Evolutionary conservation across 2,329 filamentous ascomycete genomes (phyloP).

Genomic region (Phoma sp.): DNA sequence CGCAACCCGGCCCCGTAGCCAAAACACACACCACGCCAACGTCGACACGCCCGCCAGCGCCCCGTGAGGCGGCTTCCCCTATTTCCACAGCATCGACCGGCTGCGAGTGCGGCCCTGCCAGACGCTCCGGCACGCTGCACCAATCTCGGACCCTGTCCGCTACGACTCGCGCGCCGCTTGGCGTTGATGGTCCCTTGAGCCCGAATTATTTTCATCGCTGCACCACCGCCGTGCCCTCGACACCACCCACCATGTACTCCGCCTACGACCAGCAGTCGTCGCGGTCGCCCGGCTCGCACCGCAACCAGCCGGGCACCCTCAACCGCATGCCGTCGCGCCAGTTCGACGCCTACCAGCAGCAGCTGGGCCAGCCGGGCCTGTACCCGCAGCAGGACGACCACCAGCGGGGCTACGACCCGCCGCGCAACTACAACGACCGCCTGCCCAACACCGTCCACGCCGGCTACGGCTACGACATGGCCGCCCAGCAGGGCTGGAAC

Average conservation of each 20-base stretch:
- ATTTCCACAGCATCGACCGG: constrained; percentile 15
- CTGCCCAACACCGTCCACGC: constrained; percentile 64
- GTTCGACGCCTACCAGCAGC: constrained; percentile 75
- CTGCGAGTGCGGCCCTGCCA: not conserved
- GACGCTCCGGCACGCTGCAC: constrained; percentile 5
- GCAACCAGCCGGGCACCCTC: constrained; percentile 68
- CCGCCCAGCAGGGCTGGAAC: constrained; percentile 79
- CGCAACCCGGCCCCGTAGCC: constrained; percentile 27
- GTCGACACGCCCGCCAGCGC: constrained; percentile 27
- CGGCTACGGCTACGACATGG: constrained; percentile 73
- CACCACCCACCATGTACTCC: constrained; percentile 45
- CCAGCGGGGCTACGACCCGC: constrained; percentile 47
- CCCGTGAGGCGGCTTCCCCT: constrained; percentile 26
- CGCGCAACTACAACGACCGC: constrained; percentile 65
- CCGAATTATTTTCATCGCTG: constrained; percentile 35
- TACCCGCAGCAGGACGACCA: constrained; percentile 62
- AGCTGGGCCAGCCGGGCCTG: constrained; percentile 67
- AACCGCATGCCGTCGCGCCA: constrained; percentile 78
- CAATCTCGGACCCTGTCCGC: constrained; percentile 26
- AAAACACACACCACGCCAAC: constrained; percentile 25
- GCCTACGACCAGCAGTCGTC: constrained; percentile 55
- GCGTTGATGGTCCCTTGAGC: constrained; percentile 22
- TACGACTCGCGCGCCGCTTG: constrained; percentile 20
- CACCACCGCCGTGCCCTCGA: constrained; percentile 24
- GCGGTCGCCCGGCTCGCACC: constrained; percentile 78